phyloP scores from a whole-genome alignment of 2,329 filamentous ascomycete genomes.

The Paraconiothyrium brasiliense region DNA sequence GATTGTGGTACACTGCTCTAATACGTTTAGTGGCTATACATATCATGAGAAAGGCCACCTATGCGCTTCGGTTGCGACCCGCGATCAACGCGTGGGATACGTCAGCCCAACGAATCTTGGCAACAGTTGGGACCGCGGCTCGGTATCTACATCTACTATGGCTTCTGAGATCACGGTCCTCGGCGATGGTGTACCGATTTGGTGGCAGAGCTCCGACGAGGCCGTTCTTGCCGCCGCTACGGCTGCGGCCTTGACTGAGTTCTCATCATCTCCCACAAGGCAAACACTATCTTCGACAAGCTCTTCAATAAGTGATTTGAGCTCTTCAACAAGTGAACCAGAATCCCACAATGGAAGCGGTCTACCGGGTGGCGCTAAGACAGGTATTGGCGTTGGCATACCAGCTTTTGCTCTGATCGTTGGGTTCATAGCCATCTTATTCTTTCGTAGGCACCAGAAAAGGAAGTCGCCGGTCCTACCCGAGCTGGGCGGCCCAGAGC shows the following conservation, averaged over 20 bases:
- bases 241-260: not conserved
- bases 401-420: not conserved
- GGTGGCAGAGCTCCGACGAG: slow-evolving; percentile 11
- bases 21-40: not conserved
- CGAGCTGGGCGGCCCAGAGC: not conserved
- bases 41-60: not conserved
- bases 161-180: not conserved
- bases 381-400: not conserved
- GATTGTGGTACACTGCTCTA: not conserved
- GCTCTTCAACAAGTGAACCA: not conserved
- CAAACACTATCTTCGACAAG: not conserved
- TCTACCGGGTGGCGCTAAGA: not conserved
- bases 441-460: not conserved
- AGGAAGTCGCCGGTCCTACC: not conserved
- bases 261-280: not conserved
- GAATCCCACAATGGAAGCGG: not conserved
- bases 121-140: not conserved
- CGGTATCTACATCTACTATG: not conserved
- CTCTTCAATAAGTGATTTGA: not conserved
- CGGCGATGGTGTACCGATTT: slow-evolving; percentile 7
- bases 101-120: not conserved
- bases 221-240: not conserved
- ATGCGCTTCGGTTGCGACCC: not conserved
- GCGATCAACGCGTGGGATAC: not conserved
- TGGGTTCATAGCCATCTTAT: too few species aligned